Evolutionary conservation across 176 grass and related monocot genomes (phyloP), one percentile per base, ranked within the genome.

Genomic region (Carex parvula): DNA sequence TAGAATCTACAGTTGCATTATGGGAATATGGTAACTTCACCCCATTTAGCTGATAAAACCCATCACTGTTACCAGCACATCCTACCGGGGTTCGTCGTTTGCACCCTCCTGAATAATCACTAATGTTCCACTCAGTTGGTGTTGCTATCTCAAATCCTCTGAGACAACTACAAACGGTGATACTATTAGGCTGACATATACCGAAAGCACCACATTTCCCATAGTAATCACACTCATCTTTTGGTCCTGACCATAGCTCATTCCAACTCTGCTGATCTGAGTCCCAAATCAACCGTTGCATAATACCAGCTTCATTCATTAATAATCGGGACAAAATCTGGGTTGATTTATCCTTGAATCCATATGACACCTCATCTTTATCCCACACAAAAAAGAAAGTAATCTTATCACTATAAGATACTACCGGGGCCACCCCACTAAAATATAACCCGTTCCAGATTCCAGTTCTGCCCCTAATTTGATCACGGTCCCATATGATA

Each of bases 401-500:
- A 74, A 91, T 84, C 1, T 59, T 80, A 20, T 84, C 14, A 0
- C 10, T 6, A 79, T 89, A 94, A 29, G 85, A 79, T n/a, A 39
- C 6, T 84, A 83, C 90, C 66, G 85, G 81, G 10, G 88, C 82
- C n/a, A 54, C 15, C 5, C 37, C 82, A 13, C 87, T 92, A 84
- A 92, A 92, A 78, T 78, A 81, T 1, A 73, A 13, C 10, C 93
- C 93, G 46, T 89, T 60, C 30, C 88, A 88, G 0, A 84, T 81
- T 4, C 93, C 88, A 22, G 0, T 70, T 1, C 50, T 75, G 75
- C 73, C 81, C n/a, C 72, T 52, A 3, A 17, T 79, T 0, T 6
- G 60, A 1, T 50, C n/a, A 2, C 10, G 39, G 4, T 83, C n/a
- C 88, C 84, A 84, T 20, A 54, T 0, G 54, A 81, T 12, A 9